Conservation (phyloP, 2,329 filamentous ascomycete genomes). For the Aspergillus fumigatus region DNA sequence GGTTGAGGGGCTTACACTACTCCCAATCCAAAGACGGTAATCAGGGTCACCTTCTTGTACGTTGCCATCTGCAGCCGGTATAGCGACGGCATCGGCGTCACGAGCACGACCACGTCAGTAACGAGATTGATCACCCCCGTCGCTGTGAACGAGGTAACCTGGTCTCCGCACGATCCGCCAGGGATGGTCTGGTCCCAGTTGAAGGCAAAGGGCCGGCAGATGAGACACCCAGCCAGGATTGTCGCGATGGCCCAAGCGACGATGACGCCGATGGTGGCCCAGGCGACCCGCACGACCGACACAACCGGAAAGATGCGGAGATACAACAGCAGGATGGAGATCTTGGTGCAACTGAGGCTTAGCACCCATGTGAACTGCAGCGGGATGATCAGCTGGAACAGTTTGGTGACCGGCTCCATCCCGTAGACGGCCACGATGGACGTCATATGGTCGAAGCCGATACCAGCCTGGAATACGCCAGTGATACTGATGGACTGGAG, state of each 20-base stretch:
- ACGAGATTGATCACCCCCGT: constrained; percentile 21
- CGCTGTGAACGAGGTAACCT: constrained; percentile 18
- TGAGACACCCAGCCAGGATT: constrained; percentile 18
- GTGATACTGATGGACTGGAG: constrained; percentile 21
- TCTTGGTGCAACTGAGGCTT: constrained; percentile 20
- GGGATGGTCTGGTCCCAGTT: constrained; percentile 23
- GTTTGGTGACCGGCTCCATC: constrained; percentile 14
- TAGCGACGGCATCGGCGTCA: constrained; percentile 18
- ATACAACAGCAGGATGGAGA: constrained; percentile 20
- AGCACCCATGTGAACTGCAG: constrained; percentile 23
- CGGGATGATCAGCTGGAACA: constrained; percentile 19
- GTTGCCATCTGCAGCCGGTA: constrained; percentile 20
- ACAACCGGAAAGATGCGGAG: constrained; percentile 19
- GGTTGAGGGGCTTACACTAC: constrained; percentile 15
- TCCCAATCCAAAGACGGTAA: constrained; percentile 19
- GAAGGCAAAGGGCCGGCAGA: constrained; percentile 21
- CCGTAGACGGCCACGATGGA: constrained; percentile 14
- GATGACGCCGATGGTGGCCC: constrained; percentile 15
- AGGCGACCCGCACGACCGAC: constrained; percentile 9
- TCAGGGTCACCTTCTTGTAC: constrained; percentile 21
- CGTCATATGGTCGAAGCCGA: constrained; percentile 18
- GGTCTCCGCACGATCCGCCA: constrained; percentile 16
- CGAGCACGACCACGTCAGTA: constrained; percentile 21
- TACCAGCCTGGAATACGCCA: constrained; percentile 18
- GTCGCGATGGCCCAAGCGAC: constrained; percentile 24